phyloP scores from a whole-genome alignment of 2,329 filamentous ascomycete genomes.

The Penicillium sp. region DNA sequence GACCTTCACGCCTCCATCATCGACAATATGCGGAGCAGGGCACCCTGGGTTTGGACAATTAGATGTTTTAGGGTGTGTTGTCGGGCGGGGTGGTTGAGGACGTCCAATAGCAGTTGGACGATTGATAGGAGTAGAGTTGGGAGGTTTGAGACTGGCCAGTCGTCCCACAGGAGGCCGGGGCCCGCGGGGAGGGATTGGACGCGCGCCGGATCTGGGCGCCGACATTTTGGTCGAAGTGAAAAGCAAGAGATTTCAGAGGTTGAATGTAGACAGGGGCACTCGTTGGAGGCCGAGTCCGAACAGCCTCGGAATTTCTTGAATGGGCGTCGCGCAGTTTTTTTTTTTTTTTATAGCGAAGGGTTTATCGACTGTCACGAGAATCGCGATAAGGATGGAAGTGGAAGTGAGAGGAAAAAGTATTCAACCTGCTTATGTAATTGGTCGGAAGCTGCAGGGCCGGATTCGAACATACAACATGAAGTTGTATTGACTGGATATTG shows the following conservation, averaged over 20 bases:
- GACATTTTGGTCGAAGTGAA: slow-evolving; percentile 27
- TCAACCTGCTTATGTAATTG: slow-evolving; percentile 4
- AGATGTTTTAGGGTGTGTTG: slow-evolving; percentile 39
- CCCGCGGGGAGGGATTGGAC: slow-evolving; percentile 27
- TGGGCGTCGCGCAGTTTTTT: background rate
- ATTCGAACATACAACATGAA: background rate
- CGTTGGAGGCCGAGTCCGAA: slow-evolving; percentile 4
- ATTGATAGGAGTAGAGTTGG: slow-evolving; percentile 38
- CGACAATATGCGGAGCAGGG: slow-evolving; percentile 46
- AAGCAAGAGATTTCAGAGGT: background rate
- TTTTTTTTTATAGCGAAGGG: slow-evolving; percentile 2
- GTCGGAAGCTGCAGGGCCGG: background rate
- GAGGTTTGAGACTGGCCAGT: slow-evolving; percentile 41
- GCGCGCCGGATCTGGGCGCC: slow-evolving; percentile 33
- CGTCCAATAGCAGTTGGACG: slow-evolving; percentile 36
- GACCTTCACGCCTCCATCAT: slow-evolving; percentile 52
- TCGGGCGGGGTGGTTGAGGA: slow-evolving; percentile 32
- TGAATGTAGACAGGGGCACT: background rate
- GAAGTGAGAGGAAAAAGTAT: slow-evolving; percentile 6
- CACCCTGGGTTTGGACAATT: slow-evolving; percentile 48
- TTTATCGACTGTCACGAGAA: slow-evolving; percentile 8
- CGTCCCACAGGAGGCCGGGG: slow-evolving; percentile 36
- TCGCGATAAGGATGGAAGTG: slow-evolving; percentile 10
- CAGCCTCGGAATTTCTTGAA: background rate
- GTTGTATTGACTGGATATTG: background rate